Percentiles rank a stretch among this genome's conserved stretches.
These are phyloP conservation scores for Mycocalia duriaeana DNA, from an alignment of 1,284 basidiomycete genomes.

Conservation along the genomic window DNA sequence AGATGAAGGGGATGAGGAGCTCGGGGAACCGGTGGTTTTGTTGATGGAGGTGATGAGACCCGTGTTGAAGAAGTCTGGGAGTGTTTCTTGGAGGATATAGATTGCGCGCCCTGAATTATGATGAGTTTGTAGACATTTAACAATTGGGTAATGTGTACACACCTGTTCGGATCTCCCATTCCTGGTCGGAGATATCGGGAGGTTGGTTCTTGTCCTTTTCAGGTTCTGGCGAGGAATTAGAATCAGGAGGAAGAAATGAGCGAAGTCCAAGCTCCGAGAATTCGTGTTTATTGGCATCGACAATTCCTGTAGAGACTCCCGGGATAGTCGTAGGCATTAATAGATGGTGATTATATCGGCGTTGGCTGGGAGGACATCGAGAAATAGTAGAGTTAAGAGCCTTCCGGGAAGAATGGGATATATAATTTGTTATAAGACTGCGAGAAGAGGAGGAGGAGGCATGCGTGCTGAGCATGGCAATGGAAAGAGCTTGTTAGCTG, in stretches of 20 bases:
- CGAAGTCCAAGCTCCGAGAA: constrained; percentile 29
- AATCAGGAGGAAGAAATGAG: constrained; percentile 26
- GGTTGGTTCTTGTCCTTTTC: constrained; percentile 18
- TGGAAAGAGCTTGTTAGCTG: constrained; percentile 2
- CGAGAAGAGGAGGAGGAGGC: constrained; percentile 8
- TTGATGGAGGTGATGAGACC: constrained; percentile 61
- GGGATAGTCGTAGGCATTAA: too few species aligned
- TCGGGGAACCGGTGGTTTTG: constrained; percentile 33
- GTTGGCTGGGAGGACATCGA: constrained; percentile 4
- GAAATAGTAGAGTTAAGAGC: constrained; percentile 1
- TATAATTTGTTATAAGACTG: background rate
- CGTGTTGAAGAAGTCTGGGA: constrained; percentile 66
- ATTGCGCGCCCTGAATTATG: constrained; percentile 59
- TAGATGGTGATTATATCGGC: background rate
- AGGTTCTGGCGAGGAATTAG: constrained; percentile 20
- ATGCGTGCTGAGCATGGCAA: constrained; percentile 18
- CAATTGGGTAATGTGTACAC: constrained; percentile 12
- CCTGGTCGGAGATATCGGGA: constrained; percentile 39
- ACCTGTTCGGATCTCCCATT: constrained; percentile 70
- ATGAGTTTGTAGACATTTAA: background rate
- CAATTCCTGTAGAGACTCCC: too few species aligned
- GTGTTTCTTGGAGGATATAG: constrained; percentile 59
- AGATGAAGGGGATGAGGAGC: constrained; percentile 17
- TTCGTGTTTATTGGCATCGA: too few species aligned
- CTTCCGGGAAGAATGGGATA: background rate